Conservation (phyloP, 306 rosid genomes). For the Lathyrus tuberosus region DNA sequence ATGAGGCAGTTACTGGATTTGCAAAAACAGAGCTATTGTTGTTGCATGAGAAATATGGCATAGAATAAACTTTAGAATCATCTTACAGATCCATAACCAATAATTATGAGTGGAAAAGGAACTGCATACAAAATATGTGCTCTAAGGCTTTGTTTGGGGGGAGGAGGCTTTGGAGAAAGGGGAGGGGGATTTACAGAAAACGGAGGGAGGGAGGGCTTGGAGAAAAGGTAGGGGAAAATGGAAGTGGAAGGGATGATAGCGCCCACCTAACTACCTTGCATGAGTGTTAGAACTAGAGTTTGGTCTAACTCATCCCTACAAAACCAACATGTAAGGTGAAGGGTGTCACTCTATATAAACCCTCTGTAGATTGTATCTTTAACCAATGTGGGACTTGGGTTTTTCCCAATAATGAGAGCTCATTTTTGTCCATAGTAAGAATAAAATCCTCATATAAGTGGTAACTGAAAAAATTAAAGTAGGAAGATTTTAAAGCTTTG, state of each 20-base stretch:
- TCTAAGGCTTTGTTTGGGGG: conserved; percentile 2
- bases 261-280: neutral
- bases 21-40: conserved; percentile 9
- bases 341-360: too few species aligned
- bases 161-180: neutral
- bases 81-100: neutral
- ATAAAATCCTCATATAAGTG: too few species aligned
- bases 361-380: too few species aligned
- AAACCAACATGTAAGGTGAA: too few species aligned
- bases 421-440: too few species aligned
- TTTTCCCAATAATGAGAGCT: too few species aligned
- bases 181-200: too few species aligned
- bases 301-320: too few species aligned
- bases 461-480: too few species aligned
- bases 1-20: conserved; percentile 27
- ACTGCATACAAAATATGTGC: conserved; percentile 11
- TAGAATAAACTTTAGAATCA: conserved; percentile 16
- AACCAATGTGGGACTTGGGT: too few species aligned
- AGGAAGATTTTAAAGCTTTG: too few species aligned
- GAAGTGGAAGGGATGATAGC: neutral
- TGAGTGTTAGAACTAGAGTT: too few species aligned
- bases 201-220: neutral
- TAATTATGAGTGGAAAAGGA: conserved; percentile 19
- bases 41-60: conserved; percentile 5
- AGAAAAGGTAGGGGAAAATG: neutral